These are phyloP conservation scores for Thoreauomyces humboldtii DNA, from an alignment of 192 early-diverging fungal species.

Conservation along the genomic window DNA sequence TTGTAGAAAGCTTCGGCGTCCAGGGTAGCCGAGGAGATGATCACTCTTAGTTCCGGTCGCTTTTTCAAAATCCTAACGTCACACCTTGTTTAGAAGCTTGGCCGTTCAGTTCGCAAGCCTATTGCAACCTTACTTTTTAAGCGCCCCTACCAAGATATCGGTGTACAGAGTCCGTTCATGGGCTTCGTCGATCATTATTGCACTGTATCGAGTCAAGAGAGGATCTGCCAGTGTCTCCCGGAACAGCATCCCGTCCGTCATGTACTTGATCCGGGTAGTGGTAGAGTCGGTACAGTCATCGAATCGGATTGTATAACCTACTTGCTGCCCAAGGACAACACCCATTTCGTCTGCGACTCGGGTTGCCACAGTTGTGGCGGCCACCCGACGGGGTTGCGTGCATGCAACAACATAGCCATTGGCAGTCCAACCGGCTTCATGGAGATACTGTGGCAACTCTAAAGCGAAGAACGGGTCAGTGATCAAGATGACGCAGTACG, in stretches of 20 bases:
- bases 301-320: slow-evolving; percentile 78
- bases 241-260: slow-evolving; percentile 85
- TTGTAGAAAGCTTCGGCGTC: slow-evolving; percentile 69
- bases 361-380: slow-evolving; percentile 69
- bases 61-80: slow-evolving; percentile 65
- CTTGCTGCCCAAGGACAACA: slow-evolving; percentile 55
- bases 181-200: slow-evolving; percentile 80
- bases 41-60: slow-evolving; percentile 66
- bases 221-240: slow-evolving; percentile 76
- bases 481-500: too few relatives aligned
- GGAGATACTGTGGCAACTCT: slow-evolving; percentile 79
- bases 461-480: not conserved
- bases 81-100: not conserved
- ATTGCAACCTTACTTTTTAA: slow-evolving; percentile 71
- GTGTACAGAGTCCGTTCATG: slow-evolving; percentile 74
- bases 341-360: slow-evolving; percentile 76
- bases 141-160: slow-evolving; percentile 65
- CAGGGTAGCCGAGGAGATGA: slow-evolving; percentile 81
- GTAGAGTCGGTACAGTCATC: slow-evolving; percentile 60
- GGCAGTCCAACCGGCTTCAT: slow-evolving; percentile 71
- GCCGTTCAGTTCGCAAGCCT: not conserved
- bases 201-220: slow-evolving; percentile 65
- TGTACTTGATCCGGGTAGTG: slow-evolving; percentile 71
- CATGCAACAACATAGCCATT: slow-evolving; percentile 65
- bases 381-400: slow-evolving; percentile 71